Evolutionary conservation across 176 grass and related monocot genomes (phyloP).

Genomic region (Aegilops longissima): DNA sequence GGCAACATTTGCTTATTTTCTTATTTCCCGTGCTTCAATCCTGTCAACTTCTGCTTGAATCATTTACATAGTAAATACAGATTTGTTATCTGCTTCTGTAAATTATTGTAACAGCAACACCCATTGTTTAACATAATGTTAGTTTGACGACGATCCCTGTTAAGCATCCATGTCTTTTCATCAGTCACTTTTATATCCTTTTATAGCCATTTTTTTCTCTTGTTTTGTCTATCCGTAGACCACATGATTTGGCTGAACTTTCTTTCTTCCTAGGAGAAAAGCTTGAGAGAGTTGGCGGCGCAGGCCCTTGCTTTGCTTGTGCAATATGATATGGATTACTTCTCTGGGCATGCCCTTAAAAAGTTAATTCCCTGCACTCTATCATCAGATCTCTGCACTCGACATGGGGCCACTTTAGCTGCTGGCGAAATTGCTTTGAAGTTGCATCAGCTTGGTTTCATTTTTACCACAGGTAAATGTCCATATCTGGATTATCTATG

Average conservation of each 20-base stretch:
- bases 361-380: slow-evolving; percentile 88
- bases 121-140: slow-evolving; percentile 18
- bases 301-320: slow-evolving; percentile 82
- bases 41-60: slow-evolving; percentile 17
- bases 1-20: slow-evolving; percentile 27
- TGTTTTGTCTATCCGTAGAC: slow-evolving; percentile 21
- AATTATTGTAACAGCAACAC: neutral
- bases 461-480: slow-evolving; percentile 53
- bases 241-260: slow-evolving; percentile 32
- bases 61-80: slow-evolving; percentile 17
- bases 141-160: neutral
- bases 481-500: neutral
- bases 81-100: neutral
- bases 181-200: neutral
- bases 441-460: slow-evolving; percentile 70
- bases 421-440: slow-evolving; percentile 71
- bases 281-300: slow-evolving; percentile 76
- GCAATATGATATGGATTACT: slow-evolving; percentile 83
- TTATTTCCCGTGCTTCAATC: slow-evolving; percentile 12
- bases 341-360: slow-evolving; percentile 61
- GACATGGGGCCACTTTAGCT: slow-evolving; percentile 95
- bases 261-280: slow-evolving; percentile 71
- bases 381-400: slow-evolving; percentile 87
- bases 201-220: neutral
- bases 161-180: slow-evolving; percentile 12